Conservation (phyloP, 108 stramenopile genomes). For the Nitzschia putrida region DNA sequence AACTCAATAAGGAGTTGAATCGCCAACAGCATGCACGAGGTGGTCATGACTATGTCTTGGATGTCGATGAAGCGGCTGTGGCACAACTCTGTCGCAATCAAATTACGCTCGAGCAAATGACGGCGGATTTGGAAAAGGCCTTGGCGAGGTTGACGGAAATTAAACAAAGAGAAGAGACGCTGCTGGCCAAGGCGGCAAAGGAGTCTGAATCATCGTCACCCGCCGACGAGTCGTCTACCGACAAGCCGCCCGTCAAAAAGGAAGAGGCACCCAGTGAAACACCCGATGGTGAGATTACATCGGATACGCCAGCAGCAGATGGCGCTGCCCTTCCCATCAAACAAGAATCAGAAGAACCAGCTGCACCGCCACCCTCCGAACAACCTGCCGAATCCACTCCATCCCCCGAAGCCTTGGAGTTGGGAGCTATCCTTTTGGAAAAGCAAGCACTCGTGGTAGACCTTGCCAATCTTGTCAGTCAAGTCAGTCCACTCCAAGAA, state of each 20-base stretch:
- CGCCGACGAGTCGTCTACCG: constrained; percentile 7
- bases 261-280: constrained; percentile 1
- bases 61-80: constrained; percentile 59
- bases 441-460: constrained; percentile 56
- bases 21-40: constrained; percentile 56
- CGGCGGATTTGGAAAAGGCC: constrained; percentile 30
- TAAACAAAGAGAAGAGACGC: constrained; percentile 42
- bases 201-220: constrained; percentile 18
- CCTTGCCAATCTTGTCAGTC: constrained; percentile 49
- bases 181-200: constrained; percentile 22
- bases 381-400: neutral
- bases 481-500: constrained; percentile 65
- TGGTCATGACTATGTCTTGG: constrained; percentile 52
- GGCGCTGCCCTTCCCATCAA: neutral
- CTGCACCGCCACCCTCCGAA: constrained; percentile 21
- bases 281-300: neutral
- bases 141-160: constrained; percentile 24
- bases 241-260: constrained; percentile 4
- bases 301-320: neutral
- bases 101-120: constrained; percentile 60
- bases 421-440: constrained; percentile 49
- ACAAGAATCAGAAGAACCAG: constrained; percentile 7
- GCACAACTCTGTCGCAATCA: constrained; percentile 56
- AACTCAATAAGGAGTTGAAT: constrained; percentile 68
- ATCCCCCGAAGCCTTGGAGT: constrained; percentile 27